A percentile compares a stretch with the other conserved stretches of the same genome.
These are phyloP conservation scores for Funneliformis caledonium DNA, from an alignment of 371 early-diverging fungal species.

Conservation along the genomic window DNA sequence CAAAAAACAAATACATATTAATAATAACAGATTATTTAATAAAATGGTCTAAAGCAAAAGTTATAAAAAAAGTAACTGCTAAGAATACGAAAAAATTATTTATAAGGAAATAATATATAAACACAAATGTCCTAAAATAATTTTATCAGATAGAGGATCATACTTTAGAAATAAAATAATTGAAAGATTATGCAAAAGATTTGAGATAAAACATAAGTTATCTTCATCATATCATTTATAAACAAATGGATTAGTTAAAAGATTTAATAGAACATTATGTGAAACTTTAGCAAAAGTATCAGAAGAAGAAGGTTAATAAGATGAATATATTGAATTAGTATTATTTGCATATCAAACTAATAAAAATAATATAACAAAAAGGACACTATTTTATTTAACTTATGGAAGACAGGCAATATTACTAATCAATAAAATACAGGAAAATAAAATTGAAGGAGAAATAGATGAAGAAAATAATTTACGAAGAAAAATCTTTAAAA, in stretches of 20 bases:
- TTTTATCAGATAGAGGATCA: slow-evolving; percentile 48
- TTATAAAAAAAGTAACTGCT: slow-evolving; percentile 44
- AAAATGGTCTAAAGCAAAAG: slow-evolving; percentile 51
- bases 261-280: slow-evolving; percentile 47
- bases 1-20: slow-evolving; percentile 51
- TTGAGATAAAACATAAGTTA: slow-evolving; percentile 24
- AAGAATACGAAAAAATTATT: slow-evolving; percentile 45
- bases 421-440: no score
- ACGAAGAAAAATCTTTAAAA: no score
- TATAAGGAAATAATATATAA: slow-evolving; percentile 46
- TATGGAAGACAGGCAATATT: no score
- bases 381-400: no score
- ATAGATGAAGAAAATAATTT: no score
- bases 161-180: slow-evolving; percentile 26
- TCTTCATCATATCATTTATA: slow-evolving; percentile 41
- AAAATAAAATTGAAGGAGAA: no score
- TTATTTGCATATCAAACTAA: no score
- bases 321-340: no score
- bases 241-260: slow-evolving; percentile 42
- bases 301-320: no score
- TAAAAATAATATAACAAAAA: no score
- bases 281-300: no score
- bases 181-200: neutral
- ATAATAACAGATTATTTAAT: slow-evolving; percentile 53
- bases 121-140: slow-evolving; percentile 46